Evolutionary conservation across 345 rosid species (phyloP).

Genomic region (Arabidopsis suecica): DNA sequence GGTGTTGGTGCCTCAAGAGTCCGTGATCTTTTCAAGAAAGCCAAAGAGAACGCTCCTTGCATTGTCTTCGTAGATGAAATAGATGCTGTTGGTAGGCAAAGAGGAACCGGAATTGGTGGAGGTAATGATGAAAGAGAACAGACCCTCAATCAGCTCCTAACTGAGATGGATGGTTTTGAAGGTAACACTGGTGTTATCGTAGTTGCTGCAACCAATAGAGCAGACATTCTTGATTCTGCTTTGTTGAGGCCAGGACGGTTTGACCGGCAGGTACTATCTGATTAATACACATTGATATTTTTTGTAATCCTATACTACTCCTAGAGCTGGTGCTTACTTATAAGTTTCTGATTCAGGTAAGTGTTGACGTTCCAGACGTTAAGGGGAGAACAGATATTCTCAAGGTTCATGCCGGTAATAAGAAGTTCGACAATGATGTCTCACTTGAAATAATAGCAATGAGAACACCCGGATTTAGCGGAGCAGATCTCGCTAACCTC

Average conservation of each 20-base stretch:
- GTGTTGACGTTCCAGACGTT: constrained; percentile 91
- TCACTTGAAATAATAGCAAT: constrained; percentile 91
- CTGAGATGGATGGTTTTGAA: constrained; percentile 99
- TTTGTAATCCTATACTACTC: constrained; percentile 1
- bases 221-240: constrained; percentile 93
- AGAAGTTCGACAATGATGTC: constrained; percentile 86
- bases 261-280: constrained; percentile 79
- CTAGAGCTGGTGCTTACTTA: constrained; percentile 25
- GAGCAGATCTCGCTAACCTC: constrained; percentile 97
- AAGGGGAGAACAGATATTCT: constrained; percentile 90
- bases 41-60: constrained; percentile 95
- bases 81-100: constrained; percentile 95
- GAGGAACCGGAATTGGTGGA: constrained; percentile 97
- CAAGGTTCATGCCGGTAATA: constrained; percentile 88
- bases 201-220: constrained; percentile 93
- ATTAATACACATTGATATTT: background rate
- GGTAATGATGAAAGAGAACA: constrained; percentile 99
- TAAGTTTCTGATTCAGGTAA: constrained; percentile 59
- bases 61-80: constrained; percentile 99
- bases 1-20: constrained; percentile 99
- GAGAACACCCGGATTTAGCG: constrained; percentile 99
- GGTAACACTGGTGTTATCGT: constrained; percentile 95
- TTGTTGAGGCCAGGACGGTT: constrained; percentile 93
- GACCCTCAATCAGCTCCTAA: constrained; percentile 94
- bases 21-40: constrained; percentile 94